Evolutionary conservation across 2,329 filamentous ascomycete genomes (phyloP), one percentile per base, ranked within the genome.

Genomic region (Alternaria angustiovoidea): DNA sequence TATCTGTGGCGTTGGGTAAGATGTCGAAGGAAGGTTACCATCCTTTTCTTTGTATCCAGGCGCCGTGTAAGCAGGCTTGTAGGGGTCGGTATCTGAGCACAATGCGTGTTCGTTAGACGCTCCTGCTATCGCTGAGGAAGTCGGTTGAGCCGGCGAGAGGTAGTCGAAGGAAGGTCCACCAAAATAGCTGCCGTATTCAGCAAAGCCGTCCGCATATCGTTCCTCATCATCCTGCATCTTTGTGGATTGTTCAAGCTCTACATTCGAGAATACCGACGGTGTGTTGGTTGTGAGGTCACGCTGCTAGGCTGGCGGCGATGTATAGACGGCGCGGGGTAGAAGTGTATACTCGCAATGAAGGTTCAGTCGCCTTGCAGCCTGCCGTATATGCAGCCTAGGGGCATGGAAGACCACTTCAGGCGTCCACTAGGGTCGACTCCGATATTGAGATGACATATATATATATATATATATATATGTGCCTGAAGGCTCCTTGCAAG

Each of bases 21-120:
- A 49, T 16, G 46, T 32, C 14, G 20, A 36, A 5, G 46, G 14
- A n/a, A 14, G 16, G 26, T 14, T 49, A 9, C 62, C 63, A 20
- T 61, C 57, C 42, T 60, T 57, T 36, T 39, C 41, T 36, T 43
- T 54, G 38, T 54, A 49, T 34, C 48, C 36, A 30, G 61, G 59
- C 8, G 51, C 48, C 20, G 56, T 62, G 12, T 59, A 56, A 51
- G 64, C 59, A 18, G 62, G 38, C 14, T 65, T 53, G 44, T 67
- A 64, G 14, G 65, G 56, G 47, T 24, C 14, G 47, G 18, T 14
- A 16, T 22, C 30, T 20, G 14, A 32, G 26, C 30, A 46, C 28
- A 43, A 42, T n/a, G 22, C 28, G 28, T 32, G 16, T 30, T 47
- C 28, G 22, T 38, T 36, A 28, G 51, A 38, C 36, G 52, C 26